Base-by-base conservation (phyloP, 2,329 filamentous ascomycete species). In the Colletotrichum sansevieriae region DNA sequence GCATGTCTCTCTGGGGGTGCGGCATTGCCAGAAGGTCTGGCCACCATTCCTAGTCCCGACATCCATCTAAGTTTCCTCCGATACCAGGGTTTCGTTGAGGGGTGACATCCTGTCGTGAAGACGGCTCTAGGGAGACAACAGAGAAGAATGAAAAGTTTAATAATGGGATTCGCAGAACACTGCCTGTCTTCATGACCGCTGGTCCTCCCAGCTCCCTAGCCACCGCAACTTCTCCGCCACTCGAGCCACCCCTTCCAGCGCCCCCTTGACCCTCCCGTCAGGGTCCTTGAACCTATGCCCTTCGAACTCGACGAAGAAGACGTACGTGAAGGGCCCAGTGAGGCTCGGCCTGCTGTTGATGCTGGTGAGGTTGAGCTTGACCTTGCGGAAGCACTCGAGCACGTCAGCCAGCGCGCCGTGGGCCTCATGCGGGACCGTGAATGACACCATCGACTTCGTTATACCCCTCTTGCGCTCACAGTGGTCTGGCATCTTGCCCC, bases 241-340 rank as follows among this genome's bases (percentile, higher is more conserved):
- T 35, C 76, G 77, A 1, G 80, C 81, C 72, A 94, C 82, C 71
- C 86, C 86, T 58, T 81, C 81, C 76, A 95, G 78, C 29, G 89
- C 91, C 22, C 79, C 80, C 67, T 87, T 84, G 15, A 94, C 90
- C 70, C 84, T 83, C 3, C 84, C 86, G 60, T 85, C 83, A 2
- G 83, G 83, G 73, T 88, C 88, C 56, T 80, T 78, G 64, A 78
- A 74, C 72, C 80, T 81, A 77, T 88, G 85, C 1, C 92, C 91
- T 77, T 92, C 88, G 74, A 97, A 94, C 83, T 98, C 95, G 35
- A 98, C 90, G 76, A 98, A 95, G 82, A 98, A 98, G 43, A 98
- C 88, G 81, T 98, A 98, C 77, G 97, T 90, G 88, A 97, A 98
- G 20, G 92, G 89, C 73, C 83, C 82, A 44, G 87, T 83, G 64